Conservation (phyloP, 371 early-diverging fungal genomes). For the Lichtheimia corymbifera region DNA sequence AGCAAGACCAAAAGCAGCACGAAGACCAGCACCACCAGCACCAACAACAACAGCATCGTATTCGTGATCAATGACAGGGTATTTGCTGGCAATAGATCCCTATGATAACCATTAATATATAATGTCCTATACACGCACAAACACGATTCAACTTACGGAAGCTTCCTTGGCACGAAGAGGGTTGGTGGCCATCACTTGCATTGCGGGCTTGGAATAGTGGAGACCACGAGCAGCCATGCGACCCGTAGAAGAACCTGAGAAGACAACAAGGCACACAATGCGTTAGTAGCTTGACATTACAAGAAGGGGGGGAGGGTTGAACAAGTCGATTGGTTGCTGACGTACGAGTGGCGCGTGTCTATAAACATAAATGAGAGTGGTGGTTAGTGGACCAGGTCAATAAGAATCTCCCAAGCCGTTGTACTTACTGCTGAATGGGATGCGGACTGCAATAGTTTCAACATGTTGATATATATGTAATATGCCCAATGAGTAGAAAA, state of each 20-base stretch:
- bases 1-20: conserved; percentile 97
- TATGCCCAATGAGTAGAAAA: background rate
- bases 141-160: conserved; percentile 40
- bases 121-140: background rate
- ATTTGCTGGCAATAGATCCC: conserved; percentile 70
- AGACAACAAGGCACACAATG: too few relatives aligned
- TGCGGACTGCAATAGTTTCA: conserved; percentile 1
- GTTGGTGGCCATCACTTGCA: conserved; percentile 70
- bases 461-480: background rate
- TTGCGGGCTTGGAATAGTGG: conserved; percentile 65
- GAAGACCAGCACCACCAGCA: conserved; percentile 98
- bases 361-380: background rate
- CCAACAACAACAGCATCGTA: conserved; percentile 98
- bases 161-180: conserved; percentile 75
- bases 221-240: conserved; percentile 45
- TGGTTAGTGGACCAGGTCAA: too few relatives aligned
- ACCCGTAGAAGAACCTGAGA: conserved; percentile 4
- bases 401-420: background rate
- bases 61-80: conserved; percentile 95
- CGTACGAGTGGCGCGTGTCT: background rate
- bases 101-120: conserved; percentile 15
- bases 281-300: too few relatives aligned
- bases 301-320: too few relatives aligned
- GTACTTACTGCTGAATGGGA: background rate
- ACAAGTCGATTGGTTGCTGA: background rate